Evolutionary conservation across 2,329 filamentous ascomycete species (phyloP).

Genomic region (Colletotrichum sp.): DNA sequence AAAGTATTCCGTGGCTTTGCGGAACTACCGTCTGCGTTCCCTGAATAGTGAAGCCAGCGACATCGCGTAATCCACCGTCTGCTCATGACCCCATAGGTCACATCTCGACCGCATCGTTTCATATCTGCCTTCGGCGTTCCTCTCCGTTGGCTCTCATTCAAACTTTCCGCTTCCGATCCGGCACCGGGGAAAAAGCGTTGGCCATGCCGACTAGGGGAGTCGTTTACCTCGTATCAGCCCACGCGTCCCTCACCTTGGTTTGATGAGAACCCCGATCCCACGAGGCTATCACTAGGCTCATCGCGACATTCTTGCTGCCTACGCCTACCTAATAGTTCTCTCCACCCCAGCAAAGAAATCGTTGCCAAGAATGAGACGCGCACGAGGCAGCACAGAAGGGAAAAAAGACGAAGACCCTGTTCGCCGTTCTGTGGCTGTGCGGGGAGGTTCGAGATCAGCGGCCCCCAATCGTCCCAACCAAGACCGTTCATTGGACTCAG

Average conservation of each 20-base stretch:
- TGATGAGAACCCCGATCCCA: neutral
- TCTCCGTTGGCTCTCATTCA: neutral
- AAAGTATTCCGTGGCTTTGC: neutral
- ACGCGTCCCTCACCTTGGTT: neutral
- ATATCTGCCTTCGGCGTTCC: neutral
- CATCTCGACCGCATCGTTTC: neutral
- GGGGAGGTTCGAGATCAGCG: neutral
- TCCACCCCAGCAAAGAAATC: neutral
- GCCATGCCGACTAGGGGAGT: neutral
- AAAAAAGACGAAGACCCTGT: neutral
- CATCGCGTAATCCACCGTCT: neutral
- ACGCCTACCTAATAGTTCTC: neutral
- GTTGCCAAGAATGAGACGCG: neutral
- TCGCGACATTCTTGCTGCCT: neutral
- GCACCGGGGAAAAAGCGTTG: neutral
- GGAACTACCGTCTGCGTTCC: no score
- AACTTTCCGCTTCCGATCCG: neutral
- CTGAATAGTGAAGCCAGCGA: no score
- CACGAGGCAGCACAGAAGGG: neutral
- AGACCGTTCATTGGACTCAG: neutral
- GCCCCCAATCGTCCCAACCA: conserved; percentile 8
- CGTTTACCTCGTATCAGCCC: neutral
- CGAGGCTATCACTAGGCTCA: accelerated
- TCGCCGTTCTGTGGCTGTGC: conserved; percentile 11
- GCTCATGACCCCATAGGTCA: no score